These are phyloP conservation scores for Xerocomellus chrysenteron DNA, from an alignment of 768 basidiomycete species.

Conservation along the genomic window DNA sequence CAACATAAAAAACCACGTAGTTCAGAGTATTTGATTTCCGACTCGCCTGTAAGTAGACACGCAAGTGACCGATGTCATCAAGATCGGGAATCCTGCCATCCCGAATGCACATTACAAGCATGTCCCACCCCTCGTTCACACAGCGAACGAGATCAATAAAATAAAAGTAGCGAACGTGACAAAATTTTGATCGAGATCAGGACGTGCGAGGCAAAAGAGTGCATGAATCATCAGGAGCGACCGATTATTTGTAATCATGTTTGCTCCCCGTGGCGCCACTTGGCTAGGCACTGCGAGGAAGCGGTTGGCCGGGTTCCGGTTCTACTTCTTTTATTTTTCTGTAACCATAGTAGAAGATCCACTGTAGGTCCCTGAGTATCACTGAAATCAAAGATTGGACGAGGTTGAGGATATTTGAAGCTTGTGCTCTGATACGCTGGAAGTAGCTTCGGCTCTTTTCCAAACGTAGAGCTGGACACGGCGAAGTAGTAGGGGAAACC, in stretches of 20 bases:
- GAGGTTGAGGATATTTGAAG: neutral
- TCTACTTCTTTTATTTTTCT: conserved; percentile 1
- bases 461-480: conserved; percentile 15
- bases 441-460: conserved; percentile 11
- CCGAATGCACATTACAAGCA: conserved; percentile 5
- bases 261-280: conserved; percentile 7
- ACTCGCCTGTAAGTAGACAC: conserved; percentile 9
- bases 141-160: conserved; percentile 13
- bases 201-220: conserved; percentile 15
- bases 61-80: conserved; percentile 9
- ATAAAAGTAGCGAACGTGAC: neutral
- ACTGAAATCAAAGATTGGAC: neutral
- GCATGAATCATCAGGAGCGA: conserved; percentile 16
- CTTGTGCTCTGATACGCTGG: neutral
- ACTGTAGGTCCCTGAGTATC: neutral
- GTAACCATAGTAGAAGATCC: conserved; percentile 4
- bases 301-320: neutral
- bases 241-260: conserved; percentile 8
- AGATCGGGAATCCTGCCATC: conserved; percentile 13
- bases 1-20: neutral
- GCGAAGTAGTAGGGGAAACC: conserved; percentile 11
- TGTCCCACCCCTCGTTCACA: conserved; percentile 11
- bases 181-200: conserved; percentile 5
- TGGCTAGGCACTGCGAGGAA: conserved; percentile 6
- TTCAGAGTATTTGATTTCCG: too few relatives aligned